Evolutionary conservation across 2,329 filamentous ascomycete genomes (phyloP).

Genomic region (Aspergillus arachidicola): DNA sequence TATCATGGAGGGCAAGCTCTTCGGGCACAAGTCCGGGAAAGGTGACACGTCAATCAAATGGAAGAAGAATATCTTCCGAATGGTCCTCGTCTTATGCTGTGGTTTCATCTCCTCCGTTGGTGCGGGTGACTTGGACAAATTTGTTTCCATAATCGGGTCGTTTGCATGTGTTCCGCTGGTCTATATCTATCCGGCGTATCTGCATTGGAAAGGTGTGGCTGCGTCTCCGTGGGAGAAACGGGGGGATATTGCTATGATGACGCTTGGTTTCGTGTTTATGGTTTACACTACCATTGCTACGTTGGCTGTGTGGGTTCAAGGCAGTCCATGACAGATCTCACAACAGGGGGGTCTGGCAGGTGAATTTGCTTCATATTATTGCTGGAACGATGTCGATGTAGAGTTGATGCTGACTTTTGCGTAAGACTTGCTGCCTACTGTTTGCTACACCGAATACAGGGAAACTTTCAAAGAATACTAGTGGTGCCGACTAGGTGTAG

Average conservation of each 20-base stretch:
- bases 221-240: conserved; percentile 57
- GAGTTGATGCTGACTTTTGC: neutral
- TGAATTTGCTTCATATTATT: neutral
- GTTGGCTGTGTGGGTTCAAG: conserved; percentile 35
- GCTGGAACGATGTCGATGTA: neutral
- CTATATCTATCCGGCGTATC: conserved; percentile 85
- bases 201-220: conserved; percentile 71
- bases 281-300: conserved; percentile 71
- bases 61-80: conserved; percentile 96
- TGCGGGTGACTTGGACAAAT: conserved; percentile 90
- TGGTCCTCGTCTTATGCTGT: conserved; percentile 84
- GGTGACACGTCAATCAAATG: conserved; percentile 97
- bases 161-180: conserved; percentile 96
- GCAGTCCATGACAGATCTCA: neutral
- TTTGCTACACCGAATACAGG: neutral
- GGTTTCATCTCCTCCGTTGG: conserved; percentile 84
- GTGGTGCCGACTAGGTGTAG: too few relatives aligned
- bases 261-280: conserved; percentile 67
- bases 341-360: neutral
- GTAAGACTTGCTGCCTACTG: neutral
- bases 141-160: conserved; percentile 89
- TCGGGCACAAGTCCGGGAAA: conserved; percentile 84
- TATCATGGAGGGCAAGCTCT: conserved; percentile 88
- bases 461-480: neutral
- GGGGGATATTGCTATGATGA: conserved; percentile 65